A percentile compares a stretch with the other conserved stretches of the same genome.
These are phyloP conservation scores for Cercospora citrullina DNA, from an alignment of 2,329 filamentous ascomycete genomes.

Conservation along the genomic window DNA sequence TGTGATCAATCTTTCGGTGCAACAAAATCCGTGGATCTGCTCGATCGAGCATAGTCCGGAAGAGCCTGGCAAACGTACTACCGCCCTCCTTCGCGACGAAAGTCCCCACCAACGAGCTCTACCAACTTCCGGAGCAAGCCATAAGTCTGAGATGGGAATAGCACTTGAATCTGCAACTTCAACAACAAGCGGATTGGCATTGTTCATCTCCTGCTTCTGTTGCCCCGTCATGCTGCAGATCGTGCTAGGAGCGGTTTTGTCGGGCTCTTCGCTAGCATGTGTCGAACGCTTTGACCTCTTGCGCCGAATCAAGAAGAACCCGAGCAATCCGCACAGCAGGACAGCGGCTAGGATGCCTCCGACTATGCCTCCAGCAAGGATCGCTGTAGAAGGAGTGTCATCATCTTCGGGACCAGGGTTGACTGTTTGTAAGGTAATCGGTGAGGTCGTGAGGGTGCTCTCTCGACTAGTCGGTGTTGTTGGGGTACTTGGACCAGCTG, in stretches of 20 bases:
- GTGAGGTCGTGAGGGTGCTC: neutral
- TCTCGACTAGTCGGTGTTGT: neutral
- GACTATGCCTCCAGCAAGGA: neutral
- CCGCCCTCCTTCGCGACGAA: neutral
- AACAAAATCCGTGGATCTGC: neutral
- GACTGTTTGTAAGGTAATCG: too few species aligned
- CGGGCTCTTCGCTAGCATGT: neutral
- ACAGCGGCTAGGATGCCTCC: neutral
- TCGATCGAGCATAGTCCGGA: neutral
- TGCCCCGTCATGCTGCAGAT: neutral
- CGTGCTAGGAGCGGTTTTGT: neutral
- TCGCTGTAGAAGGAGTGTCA: neutral
- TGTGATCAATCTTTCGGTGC: neutral
- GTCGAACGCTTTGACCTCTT: neutral
- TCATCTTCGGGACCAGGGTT: neutral
- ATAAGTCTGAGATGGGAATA: neutral
- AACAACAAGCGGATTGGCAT: neutral
- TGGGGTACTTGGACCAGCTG: neutral
- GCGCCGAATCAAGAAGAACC: neutral
- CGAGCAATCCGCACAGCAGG: neutral
- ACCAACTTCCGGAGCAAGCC: neutral
- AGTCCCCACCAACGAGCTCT: neutral
- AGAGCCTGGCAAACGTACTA: neutral
- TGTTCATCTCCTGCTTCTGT: neutral
- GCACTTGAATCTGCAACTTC: neutral